A percentile compares a stretch with the other conserved stretches of the same genome.
These are phyloP conservation scores for Tuber melanosporum DNA, from an alignment of 495 filamentous ascomycete species.

Conservation along the genomic window DNA sequence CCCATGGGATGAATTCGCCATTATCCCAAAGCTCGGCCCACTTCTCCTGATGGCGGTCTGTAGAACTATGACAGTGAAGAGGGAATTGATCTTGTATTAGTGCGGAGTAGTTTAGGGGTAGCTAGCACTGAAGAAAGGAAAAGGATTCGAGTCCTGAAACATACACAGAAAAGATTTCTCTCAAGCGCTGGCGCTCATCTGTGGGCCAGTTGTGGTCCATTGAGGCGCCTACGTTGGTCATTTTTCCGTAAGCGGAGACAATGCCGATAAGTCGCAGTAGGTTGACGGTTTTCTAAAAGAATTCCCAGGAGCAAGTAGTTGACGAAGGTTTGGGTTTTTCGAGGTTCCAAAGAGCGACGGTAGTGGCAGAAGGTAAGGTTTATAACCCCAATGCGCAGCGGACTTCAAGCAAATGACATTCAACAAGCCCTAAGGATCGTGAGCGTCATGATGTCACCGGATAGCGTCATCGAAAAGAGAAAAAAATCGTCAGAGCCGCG, in stretches of 20 bases:
- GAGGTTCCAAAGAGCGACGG: not conserved
- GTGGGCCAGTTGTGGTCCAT: not conserved
- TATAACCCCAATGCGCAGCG: not conserved
- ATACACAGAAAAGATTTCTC: constrained; percentile 27
- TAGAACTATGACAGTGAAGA: constrained; percentile 17
- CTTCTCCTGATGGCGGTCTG: constrained; percentile 25
- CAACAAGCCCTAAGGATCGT: not conserved
- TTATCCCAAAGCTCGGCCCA: constrained; percentile 58
- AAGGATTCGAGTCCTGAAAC: constrained; percentile 4
- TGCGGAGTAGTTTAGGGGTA: constrained; percentile 12
- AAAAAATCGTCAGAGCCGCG: constrained; percentile 1
- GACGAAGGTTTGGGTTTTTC: not conserved
- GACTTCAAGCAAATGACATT: not conserved
- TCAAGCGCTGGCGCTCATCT: constrained; percentile 18
- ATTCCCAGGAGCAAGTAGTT: not conserved
- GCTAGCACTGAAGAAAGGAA: not conserved
- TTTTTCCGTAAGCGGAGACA: not conserved
- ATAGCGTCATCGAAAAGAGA: constrained; percentile 1
- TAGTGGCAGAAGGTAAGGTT: not conserved
- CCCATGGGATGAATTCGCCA: constrained; percentile 55
- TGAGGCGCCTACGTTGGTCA: constrained; percentile 1
- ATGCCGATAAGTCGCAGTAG: not conserved
- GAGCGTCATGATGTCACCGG: constrained; percentile 4
- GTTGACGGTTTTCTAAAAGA: constrained; percentile 3
- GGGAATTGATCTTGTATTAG: constrained; percentile 11